Conservation (phyloP, 2,329 filamentous ascomycete genomes). For the Trichoderma oligosporum region DNA sequence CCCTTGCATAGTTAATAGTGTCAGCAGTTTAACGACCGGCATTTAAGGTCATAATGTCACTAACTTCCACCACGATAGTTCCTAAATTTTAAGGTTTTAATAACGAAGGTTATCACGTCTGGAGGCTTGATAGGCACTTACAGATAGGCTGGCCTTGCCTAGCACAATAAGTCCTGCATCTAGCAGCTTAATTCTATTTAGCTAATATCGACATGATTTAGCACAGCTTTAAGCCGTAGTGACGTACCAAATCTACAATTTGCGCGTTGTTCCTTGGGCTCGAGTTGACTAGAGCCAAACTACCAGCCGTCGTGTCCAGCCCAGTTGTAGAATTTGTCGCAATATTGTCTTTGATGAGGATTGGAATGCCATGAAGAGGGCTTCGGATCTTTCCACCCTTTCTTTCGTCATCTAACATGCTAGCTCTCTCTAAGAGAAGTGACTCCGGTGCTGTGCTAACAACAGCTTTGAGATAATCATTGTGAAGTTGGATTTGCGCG, state of each 20-base stretch:
- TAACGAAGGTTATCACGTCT: not conserved
- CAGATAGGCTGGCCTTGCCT: slow-evolving; percentile 1
- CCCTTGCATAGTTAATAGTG: not conserved
- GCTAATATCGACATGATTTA: not conserved
- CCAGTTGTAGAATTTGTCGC: slow-evolving; percentile 15
- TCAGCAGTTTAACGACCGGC: not conserved
- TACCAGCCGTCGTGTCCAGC: slow-evolving; percentile 20
- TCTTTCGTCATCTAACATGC: slow-evolving; percentile 21
- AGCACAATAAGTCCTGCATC: not conserved
- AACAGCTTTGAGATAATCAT: slow-evolving; percentile 21
- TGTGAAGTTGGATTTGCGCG: slow-evolving; percentile 16
- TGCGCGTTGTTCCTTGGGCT: slow-evolving; percentile 18
- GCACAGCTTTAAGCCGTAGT: not conserved
- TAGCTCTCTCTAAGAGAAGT: slow-evolving; percentile 5
- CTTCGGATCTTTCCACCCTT: slow-evolving; percentile 13
- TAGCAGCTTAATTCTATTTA: not conserved
- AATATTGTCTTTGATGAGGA: slow-evolving; percentile 22
- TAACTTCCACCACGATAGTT: slow-evolving; percentile 6
- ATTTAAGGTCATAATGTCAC: not conserved
- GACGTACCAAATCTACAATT: slow-evolving; percentile 13
- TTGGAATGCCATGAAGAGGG: slow-evolving; percentile 24
- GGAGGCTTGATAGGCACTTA: not conserved
- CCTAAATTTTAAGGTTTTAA: not conserved
- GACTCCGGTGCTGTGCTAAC: slow-evolving; percentile 12
- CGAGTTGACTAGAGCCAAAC: slow-evolving; percentile 20